Evolutionary conservation across 192 early-diverging fungal species (phyloP), one percentile per base, ranked within the genome.

Genomic region (Coemansia sp.): DNA sequence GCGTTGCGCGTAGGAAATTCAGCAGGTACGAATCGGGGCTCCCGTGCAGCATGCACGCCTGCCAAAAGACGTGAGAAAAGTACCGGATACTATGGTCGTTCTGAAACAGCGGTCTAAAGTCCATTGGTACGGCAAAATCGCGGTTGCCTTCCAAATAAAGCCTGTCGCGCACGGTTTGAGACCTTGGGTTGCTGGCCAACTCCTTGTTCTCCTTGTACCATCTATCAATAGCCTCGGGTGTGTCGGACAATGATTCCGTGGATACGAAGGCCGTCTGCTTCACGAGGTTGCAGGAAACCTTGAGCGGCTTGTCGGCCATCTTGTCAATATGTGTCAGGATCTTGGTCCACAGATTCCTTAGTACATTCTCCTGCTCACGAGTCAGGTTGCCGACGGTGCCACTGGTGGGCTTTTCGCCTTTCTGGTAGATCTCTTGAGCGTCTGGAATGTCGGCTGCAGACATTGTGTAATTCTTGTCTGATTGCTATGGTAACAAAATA

Each of bases 1-100:
- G 90, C 41, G 89, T 80, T 9, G 92, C 91, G 40, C 91, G 85
- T 43, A 95, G 73, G 67, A 93, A 95, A 22, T 89, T 82, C 39
- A 94, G 78, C 19, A 91, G 21, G 16, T 91, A 73, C 1, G 86
- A 60, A 73, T 95, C 93, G 8, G 89, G 90, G 61, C 88, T 83
- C 52, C 84, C 61, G 52, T 69, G 47, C 4, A 69, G 61, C 56
- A 76, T 69, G 36, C 65, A 62, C 6, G 79, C 69, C 41, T 68
- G 71, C 79, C 79, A 81, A 48, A 81, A 76, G 12, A 71, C 64
- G 41, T 65, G 72, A 57, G 40, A 16, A 22, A 81, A 81, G 37
- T 32, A 55, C 16, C 79, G 55, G 41, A 42, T 55, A 21, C 61
- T 46, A 0, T 41, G 52, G 2, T 47, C 22, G 58, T 73, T 71